Evolutionary conservation across 1,284 basidiomycete species (phyloP), one percentile per base, ranked within the genome.

Genomic region (Erythrobasidium hasegawianum): DNA sequence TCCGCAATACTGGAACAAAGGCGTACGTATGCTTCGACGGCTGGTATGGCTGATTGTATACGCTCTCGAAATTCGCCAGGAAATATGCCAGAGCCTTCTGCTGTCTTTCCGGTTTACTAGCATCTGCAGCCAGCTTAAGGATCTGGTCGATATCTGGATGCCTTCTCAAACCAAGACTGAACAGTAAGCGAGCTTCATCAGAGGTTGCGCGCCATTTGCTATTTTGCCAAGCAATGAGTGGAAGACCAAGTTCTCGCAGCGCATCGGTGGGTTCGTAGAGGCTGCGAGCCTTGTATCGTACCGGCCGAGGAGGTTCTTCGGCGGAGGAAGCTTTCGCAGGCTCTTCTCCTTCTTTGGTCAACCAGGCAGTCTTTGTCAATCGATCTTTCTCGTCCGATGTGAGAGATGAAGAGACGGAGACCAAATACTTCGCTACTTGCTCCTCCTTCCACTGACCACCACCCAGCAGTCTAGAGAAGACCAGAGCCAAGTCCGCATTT

Each of bases 161-260:
- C 3, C 85, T 83, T 50, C 81, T 82, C 18, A 98, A 79, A 1
- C 94, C 95, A 14, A 98, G 80, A 5, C 83, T 81, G 85, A 38
- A 88, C 24, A 97, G 78, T 71, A 97, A 85, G 73, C 87, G 90
- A 0, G 92, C 95, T 85, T 96, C 93, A 27, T 91, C 89, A 0
- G 89, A 90, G 20, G 81, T 83, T 1, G 81, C 77, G 59, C 83
- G 82, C 93, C 93, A 96, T 74, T 87, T 68, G 77, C 68, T 85
- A 82, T 9, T 81, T 81, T 88, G 87, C 94, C 94, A 98, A 73
- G 91, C 90, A 43, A 98, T 81, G 1, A 95, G 76, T 0, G 93
- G 91, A 9, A 98, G 79, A 8, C 84, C 83, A 1, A 97, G 80
- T 54, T 84, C 81, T 10, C 88, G 83, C 69, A 95, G 85, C 0